Percentiles rank a stretch among this genome's conserved stretches.
phyloP scores from a whole-genome alignment of 495 filamentous ascomycete genomes.

The Penicillium pulvis region DNA sequence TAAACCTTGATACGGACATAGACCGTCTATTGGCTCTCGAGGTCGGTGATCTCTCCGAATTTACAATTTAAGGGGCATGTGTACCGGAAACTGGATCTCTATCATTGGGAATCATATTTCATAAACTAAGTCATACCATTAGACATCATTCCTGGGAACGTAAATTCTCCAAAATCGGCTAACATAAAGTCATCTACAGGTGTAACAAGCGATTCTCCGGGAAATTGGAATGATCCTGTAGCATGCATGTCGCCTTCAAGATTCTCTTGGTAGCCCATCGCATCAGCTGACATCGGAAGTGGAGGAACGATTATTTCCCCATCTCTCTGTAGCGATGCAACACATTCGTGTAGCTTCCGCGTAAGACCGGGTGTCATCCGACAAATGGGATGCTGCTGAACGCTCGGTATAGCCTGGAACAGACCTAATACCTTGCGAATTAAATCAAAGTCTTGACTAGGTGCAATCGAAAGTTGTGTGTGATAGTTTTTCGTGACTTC shows the following conservation, averaged over 20 bases:
- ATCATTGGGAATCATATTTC: not conserved
- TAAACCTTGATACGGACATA: not conserved
- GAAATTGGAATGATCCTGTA: conserved; percentile 14
- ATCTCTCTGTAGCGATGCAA: conserved; percentile 16
- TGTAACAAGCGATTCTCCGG: conserved; percentile 14
- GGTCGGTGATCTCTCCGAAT: conserved; percentile 16
- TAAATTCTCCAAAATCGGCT: conserved; percentile 26
- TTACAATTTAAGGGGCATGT: not conserved
- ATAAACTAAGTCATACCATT: conserved; percentile 7
- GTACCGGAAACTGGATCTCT: no score
- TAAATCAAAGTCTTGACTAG: conserved; percentile 24
- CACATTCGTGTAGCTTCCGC: conserved; percentile 29
- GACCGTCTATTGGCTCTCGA: not conserved
- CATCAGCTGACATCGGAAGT: not conserved
- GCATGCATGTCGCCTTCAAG: conserved; percentile 7
- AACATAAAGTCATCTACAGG: conserved; percentile 27
- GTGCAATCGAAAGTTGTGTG: conserved; percentile 23
- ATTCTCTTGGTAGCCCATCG: conserved; percentile 14
- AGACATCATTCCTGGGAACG: conserved; percentile 27
- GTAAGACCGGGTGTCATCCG: conserved; percentile 32
- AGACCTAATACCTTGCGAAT: conserved; percentile 26
- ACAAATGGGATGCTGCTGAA: conserved; percentile 31
- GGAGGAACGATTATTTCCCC: conserved; percentile 9
- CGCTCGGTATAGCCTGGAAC: conserved; percentile 23
- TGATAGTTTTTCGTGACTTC: conserved; percentile 37